Percentiles rank a stretch among this genome's conserved stretches.
Conservation (phyloP, 305 asterid genomes). For the Rubia peregrina region DNA sequence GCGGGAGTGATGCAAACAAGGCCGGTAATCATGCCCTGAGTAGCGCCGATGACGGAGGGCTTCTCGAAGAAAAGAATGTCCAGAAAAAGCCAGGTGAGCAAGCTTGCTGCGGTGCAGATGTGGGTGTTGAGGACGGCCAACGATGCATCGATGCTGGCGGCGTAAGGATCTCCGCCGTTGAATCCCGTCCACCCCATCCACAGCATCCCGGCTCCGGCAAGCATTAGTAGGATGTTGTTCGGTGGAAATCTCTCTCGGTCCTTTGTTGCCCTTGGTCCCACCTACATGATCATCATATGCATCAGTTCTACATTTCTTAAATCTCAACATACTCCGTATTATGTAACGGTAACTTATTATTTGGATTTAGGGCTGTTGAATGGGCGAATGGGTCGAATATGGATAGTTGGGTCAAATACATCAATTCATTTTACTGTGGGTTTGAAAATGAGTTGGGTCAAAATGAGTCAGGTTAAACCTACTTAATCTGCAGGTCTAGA, state of each 20-base stretch:
- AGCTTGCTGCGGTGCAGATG: conserved; percentile 57
- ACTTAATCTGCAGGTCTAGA: no score
- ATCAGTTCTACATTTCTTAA: no score
- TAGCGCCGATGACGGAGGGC: conserved; percentile 72
- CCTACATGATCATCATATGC: conserved; percentile 25
- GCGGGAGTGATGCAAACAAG: conserved; percentile 77
- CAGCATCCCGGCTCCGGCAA: conserved; percentile 62
- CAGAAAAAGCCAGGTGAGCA: conserved; percentile 60
- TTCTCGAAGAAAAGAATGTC: conserved; percentile 59
- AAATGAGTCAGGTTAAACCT: no score
- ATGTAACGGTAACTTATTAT: no score
- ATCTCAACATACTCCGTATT: no score
- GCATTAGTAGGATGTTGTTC: conserved; percentile 55
- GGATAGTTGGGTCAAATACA: no score
- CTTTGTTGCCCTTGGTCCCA: conserved; percentile 51
- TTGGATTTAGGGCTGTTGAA: no score
- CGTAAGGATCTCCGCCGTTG: conserved; percentile 69
- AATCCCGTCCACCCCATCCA: conserved; percentile 92
- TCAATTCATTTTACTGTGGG: no score
- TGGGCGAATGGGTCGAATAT: no score
- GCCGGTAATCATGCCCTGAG: conserved; percentile 82
- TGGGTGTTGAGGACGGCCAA: conserved; percentile 65
- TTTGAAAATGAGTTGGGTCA: no score
- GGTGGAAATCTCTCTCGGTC: conserved; percentile 65
- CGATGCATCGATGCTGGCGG: conserved; percentile 56